Percentiles rank a stretch among this genome's conserved stretches.
These are phyloP conservation scores for Tripidium arundinaceum DNA, from an alignment of 202 grass and related monocot genomes.

Conservation along the genomic window DNA sequence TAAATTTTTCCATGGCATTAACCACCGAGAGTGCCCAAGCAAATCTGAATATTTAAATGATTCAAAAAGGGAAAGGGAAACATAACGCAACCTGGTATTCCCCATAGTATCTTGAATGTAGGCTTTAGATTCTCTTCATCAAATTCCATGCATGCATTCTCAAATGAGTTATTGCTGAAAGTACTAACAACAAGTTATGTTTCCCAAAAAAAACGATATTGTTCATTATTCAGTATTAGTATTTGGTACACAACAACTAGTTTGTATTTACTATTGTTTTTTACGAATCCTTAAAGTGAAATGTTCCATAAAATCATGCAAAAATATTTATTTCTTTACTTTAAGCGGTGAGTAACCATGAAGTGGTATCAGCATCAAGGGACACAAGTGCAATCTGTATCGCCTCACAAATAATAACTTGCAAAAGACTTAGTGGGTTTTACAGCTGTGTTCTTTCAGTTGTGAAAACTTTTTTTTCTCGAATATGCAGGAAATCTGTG, in stretches of 20 bases:
- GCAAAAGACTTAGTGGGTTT: background rate
- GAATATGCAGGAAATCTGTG: background rate
- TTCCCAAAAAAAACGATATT: background rate
- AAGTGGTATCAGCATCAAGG: conserved; percentile 19
- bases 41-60: conserved; percentile 14
- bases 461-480: background rate
- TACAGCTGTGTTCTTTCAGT: conserved; percentile 28
- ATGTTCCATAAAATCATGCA: background rate
- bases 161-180: conserved; percentile 69
- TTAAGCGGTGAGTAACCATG: conserved; percentile 1
- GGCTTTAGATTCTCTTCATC: conserved; percentile 78
- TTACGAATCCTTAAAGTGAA: background rate
- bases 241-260: background rate
- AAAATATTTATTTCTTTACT: background rate
- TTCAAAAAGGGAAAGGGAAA: background rate
- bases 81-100: conserved; percentile 62
- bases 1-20: background rate
- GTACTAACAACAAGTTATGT: conserved; percentile 7
- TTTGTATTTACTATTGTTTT: conserved; percentile 9
- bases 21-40: background rate
- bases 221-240: conserved; percentile 22
- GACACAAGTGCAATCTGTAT: background rate
- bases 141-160: conserved; percentile 83
- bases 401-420: conserved; percentile 26
- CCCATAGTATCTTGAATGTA: conserved; percentile 82